A percentile compares a stretch with the other conserved stretches of the same genome.
phyloP scores from a whole-genome alignment of 352 stramenopile species.

The Pythium sp. region DNA sequence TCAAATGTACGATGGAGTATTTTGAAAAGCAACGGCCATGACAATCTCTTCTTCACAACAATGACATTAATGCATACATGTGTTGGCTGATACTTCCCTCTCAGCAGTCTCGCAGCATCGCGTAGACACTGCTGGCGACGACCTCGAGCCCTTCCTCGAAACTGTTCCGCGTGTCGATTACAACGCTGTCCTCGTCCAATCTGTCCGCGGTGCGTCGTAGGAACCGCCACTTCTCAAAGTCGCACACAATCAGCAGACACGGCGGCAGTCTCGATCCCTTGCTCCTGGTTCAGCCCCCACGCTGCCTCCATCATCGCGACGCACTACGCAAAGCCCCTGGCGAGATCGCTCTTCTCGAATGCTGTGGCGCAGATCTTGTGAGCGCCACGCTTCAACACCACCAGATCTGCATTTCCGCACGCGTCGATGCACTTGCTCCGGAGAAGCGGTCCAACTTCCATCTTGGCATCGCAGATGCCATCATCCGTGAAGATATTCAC shows the following conservation, averaged over 20 bases:
- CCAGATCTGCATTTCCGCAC: neutral
- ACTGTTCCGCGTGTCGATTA: too few relatives aligned
- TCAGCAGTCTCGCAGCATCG: neutral
- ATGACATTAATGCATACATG: neutral
- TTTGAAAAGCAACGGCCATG: conserved; percentile 10
- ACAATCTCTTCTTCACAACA: neutral
- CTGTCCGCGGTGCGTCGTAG: too few relatives aligned
- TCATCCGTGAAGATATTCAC: neutral
- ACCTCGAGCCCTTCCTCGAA: too few relatives aligned
- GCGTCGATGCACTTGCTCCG: neutral
- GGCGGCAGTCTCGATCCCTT: too few relatives aligned
- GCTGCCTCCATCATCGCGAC: too few relatives aligned
- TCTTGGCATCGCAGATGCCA: neutral
- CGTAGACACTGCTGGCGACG: neutral
- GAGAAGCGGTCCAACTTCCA: neutral
- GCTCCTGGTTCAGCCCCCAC: too few relatives aligned
- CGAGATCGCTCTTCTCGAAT: too few relatives aligned
- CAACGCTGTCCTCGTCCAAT: too few relatives aligned
- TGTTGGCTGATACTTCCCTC: neutral
- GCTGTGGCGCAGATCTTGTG: neutral
- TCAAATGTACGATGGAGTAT: conserved; percentile 15
- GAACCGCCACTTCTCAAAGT: too few relatives aligned
- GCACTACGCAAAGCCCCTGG: too few relatives aligned
- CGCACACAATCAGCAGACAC: too few relatives aligned
- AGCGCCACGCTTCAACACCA: neutral